Evolutionary conservation across 202 grass and related monocot species (phyloP).

Genomic region (Bolboschoenoplectus hybrid): DNA sequence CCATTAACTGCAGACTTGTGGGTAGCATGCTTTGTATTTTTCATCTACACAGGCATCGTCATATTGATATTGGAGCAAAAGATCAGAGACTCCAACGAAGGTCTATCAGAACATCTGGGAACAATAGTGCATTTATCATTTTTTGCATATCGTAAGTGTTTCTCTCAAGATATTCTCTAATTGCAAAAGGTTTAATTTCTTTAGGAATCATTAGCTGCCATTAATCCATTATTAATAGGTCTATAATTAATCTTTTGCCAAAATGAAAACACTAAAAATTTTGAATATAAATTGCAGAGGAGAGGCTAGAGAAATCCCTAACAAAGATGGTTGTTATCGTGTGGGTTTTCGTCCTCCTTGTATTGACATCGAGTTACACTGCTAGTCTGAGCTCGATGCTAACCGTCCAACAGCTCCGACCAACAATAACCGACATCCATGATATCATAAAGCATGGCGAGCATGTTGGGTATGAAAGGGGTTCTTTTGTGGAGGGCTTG

Average conservation of each 20-base stretch:
- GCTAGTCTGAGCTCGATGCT: constrained; percentile 59
- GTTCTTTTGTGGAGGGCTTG: constrained; percentile 37
- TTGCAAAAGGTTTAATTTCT: too few species aligned
- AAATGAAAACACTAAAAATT: not conserved
- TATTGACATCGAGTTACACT: constrained; percentile 55
- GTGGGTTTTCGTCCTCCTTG: constrained; percentile 48
- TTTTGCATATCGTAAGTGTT: constrained; percentile 37
- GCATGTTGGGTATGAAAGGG: constrained; percentile 42
- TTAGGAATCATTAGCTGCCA: not conserved
- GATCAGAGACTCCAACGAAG: constrained; percentile 43
- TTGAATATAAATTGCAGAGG: constrained; percentile 38
- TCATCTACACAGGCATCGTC: constrained; percentile 55
- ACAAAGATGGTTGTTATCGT: constrained; percentile 45
- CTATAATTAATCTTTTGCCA: not conserved
- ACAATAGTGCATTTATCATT: constrained; percentile 48
- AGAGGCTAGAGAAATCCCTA: constrained; percentile 32
- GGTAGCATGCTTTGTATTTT: constrained; percentile 49
- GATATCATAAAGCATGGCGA: constrained; percentile 43
- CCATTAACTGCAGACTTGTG: constrained; percentile 54
- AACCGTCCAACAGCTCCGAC: constrained; percentile 48
- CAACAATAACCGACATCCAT: constrained; percentile 41
- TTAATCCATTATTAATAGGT: not conserved
- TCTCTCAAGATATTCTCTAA: constrained; percentile 4
- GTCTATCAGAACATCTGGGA: constrained; percentile 46
- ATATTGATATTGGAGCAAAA: constrained; percentile 54